phyloP scores from a whole-genome alignment of 2,329 filamentous ascomycete species.

The Chalaropsis ovoidea region DNA sequence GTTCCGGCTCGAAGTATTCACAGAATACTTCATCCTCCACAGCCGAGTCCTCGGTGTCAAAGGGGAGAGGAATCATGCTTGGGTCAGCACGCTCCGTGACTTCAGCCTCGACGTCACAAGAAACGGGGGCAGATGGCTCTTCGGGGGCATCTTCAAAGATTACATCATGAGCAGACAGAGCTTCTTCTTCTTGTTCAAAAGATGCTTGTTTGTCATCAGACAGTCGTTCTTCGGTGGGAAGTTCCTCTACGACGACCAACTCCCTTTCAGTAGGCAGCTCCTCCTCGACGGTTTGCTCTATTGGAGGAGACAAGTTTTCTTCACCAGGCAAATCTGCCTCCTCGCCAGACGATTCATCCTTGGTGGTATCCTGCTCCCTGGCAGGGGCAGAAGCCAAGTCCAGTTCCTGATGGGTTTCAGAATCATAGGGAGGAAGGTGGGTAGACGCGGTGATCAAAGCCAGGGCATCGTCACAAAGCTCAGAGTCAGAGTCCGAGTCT shows the following conservation, averaged over 20 bases:
- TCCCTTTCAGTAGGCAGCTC: background rate
- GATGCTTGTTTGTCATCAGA: background rate
- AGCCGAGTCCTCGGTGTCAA: background rate
- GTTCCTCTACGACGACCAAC: background rate
- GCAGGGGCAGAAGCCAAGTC: background rate
- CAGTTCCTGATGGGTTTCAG: background rate
- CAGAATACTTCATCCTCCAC: background rate
- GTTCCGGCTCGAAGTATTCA: background rate
- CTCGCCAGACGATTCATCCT: background rate
- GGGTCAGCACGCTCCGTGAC: background rate
- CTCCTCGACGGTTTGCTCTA: background rate
- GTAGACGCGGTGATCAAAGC: background rate
- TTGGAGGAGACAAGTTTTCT: background rate
- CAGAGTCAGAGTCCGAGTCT: background rate
- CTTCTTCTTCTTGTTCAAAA: background rate
- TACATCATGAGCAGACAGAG: background rate
- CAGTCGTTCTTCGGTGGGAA: background rate
- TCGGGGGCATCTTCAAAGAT: background rate
- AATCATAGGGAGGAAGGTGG: background rate
- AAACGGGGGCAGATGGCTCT: background rate
- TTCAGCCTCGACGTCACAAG: background rate
- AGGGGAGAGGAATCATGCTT: background rate
- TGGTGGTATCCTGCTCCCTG: too few species aligned
- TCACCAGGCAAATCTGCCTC: background rate
- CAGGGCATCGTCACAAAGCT: background rate